These are phyloP conservation scores for Aegilops umbellulata DNA, from an alignment of 176 grass and related monocot species.

Conservation along the genomic window DNA sequence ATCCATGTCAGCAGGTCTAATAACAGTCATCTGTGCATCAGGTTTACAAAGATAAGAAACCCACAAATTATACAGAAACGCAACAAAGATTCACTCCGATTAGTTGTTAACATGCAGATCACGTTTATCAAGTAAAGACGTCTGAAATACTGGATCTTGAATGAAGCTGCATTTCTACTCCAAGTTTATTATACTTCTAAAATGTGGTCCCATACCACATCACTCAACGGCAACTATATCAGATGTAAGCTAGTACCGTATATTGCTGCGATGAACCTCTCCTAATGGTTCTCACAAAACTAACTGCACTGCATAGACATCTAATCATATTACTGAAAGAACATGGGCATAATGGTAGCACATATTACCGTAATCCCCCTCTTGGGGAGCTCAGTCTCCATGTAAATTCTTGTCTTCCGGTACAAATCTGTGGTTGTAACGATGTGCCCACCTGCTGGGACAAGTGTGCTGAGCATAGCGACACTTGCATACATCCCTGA, in stretches of 20 bases:
- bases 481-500: conserved; percentile 99
- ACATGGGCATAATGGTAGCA: neutral
- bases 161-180: neutral
- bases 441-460: conserved; percentile 90
- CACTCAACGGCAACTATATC: neutral
- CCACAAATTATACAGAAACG: neutral
- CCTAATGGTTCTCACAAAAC: neutral
- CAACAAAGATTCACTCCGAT: neutral
- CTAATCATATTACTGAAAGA: conserved; percentile 3
- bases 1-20: conserved; percentile 89
- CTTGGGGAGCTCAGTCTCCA: conserved; percentile 94
- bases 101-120: conserved; percentile 2
- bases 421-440: conserved; percentile 96
- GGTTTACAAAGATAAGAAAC: conserved; percentile 24
- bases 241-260: neutral
- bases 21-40: conserved; percentile 77
- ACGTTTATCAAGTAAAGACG: neutral
- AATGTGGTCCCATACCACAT: neutral
- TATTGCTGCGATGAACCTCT: neutral
- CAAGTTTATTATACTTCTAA: neutral
- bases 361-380: conserved; percentile 82
- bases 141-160: neutral
- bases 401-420: conserved; percentile 94
- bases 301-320: neutral
- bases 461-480: conserved; percentile 77